These are phyloP conservation scores for Scedosporium minutisporum DNA, from an alignment of 2,329 filamentous ascomycete species.

Conservation along the genomic window DNA sequence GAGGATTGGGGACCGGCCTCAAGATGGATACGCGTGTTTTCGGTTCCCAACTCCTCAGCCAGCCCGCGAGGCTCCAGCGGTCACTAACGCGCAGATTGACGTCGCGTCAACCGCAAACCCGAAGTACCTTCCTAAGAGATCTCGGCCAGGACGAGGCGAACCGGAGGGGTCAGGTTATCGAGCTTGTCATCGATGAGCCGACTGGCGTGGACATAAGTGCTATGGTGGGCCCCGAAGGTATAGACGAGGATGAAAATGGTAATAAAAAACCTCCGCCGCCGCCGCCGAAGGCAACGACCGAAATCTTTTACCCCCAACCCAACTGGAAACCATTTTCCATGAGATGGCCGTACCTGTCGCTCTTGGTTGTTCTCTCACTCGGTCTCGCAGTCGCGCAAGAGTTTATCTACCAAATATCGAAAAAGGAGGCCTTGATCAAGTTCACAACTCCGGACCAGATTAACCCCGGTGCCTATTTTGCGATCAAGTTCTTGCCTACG, in stretches of 20 bases:
- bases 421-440: constrained; percentile 31
- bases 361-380: constrained; percentile 44
- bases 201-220: constrained; percentile 41
- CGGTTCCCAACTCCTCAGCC: constrained; percentile 39
- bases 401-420: constrained; percentile 41
- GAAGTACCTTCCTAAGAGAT: constrained; percentile 33
- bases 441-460: constrained; percentile 44
- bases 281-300: constrained; percentile 24
- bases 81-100: constrained; percentile 33
- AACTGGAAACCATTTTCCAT: constrained; percentile 61
- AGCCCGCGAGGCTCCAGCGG: constrained; percentile 21
- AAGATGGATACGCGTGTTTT: constrained; percentile 35
- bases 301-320: constrained; percentile 51
- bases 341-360: constrained; percentile 49
- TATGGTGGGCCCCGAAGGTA: constrained; percentile 32
- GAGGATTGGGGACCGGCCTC: constrained; percentile 48
- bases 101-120: constrained; percentile 16
- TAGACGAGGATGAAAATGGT: constrained; percentile 15
- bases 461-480: constrained; percentile 43
- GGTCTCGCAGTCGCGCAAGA: constrained; percentile 44
- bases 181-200: constrained; percentile 42
- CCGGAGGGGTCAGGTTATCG: constrained; percentile 47
- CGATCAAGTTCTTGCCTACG: constrained; percentile 54
- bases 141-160: constrained; percentile 51
- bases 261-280: constrained; percentile 29